Percentiles rank a stretch among this genome's conserved stretches.
Evolutionary conservation across 768 basidiomycete genomes (phyloP).

Genomic region (Stropharia rugosoannulata): DNA sequence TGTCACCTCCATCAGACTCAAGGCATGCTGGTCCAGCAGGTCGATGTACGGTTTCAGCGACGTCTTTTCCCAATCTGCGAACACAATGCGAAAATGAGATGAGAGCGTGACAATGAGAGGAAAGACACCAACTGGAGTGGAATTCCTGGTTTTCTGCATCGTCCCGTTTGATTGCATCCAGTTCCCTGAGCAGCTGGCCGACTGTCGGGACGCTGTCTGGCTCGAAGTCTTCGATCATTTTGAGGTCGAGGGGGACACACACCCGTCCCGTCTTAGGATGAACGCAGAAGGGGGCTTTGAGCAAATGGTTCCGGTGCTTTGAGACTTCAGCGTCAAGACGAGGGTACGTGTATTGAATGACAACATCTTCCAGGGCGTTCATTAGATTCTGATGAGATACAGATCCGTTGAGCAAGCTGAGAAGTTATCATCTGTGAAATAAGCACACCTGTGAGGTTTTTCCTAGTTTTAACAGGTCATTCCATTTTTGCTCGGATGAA

Average conservation of each 20-base stretch:
- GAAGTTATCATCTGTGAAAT: slow-evolving; percentile 10
- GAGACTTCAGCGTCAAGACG: slow-evolving; percentile 97
- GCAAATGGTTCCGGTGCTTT: slow-evolving; percentile 94
- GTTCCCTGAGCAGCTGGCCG: slow-evolving; percentile 74
- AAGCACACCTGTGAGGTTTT: slow-evolving; percentile 32
- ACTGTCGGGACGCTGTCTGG: slow-evolving; percentile 88
- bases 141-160: slow-evolving; percentile 38
- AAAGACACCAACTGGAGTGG: slow-evolving; percentile 42
- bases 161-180: slow-evolving; percentile 45
- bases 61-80: slow-evolving; percentile 79
- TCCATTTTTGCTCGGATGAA: slow-evolving; percentile 75
- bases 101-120: not conserved
- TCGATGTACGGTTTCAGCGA: slow-evolving; percentile 89
- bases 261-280: slow-evolving; percentile 96
- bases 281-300: slow-evolving; percentile 96
- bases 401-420: not conserved
- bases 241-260: slow-evolving; percentile 89
- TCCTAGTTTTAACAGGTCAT: slow-evolving; percentile 48
- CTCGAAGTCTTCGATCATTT: slow-evolving; percentile 74
- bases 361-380: slow-evolving; percentile 77
- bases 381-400: slow-evolving; percentile 29
- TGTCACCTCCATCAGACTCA: slow-evolving; percentile 54
- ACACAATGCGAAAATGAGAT: not conserved
- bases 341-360: slow-evolving; percentile 94
- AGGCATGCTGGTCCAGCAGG: slow-evolving; percentile 77